A percentile compares a stretch with the other conserved stretches of the same genome.
Evolutionary conservation across 768 basidiomycete species (phyloP).

Genomic region (Leccinum variicolor): DNA sequence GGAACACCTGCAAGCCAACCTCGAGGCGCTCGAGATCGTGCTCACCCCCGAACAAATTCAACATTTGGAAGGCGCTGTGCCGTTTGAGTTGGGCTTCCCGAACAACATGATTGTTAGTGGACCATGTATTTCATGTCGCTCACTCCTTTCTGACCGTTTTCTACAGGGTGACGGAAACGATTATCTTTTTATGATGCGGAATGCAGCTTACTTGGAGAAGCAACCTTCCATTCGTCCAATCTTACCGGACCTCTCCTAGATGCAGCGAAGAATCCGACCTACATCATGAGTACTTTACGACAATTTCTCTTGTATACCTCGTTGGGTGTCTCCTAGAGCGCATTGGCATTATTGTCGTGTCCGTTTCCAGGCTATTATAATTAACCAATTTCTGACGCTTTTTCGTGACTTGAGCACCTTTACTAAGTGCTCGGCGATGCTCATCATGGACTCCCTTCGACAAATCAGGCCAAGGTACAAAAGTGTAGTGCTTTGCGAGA

Average conservation of each 20-base stretch:
- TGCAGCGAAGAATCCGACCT: background rate
- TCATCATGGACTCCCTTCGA: background rate
- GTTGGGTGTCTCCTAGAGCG: background rate
- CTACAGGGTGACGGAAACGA: slow-evolving; percentile 26
- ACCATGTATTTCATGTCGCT: background rate
- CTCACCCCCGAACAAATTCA: slow-evolving; percentile 45
- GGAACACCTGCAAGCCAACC: slow-evolving; percentile 47
- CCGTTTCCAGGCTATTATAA: background rate
- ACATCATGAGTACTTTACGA: background rate
- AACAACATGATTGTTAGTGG: background rate
- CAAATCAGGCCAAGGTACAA: background rate
- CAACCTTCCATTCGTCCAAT: slow-evolving; percentile 10
- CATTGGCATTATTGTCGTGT: background rate
- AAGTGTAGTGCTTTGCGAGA: too few species aligned
- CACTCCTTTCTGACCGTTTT: background rate
- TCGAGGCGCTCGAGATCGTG: slow-evolving; percentile 47
- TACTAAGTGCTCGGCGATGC: background rate
- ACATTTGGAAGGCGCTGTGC: slow-evolving; percentile 39
- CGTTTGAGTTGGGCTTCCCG: slow-evolving; percentile 49
- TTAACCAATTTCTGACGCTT: background rate
- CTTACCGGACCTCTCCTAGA: slow-evolving; percentile 4
- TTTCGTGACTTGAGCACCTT: background rate
- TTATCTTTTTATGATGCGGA: slow-evolving; percentile 3
- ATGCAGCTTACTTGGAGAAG: slow-evolving; percentile 20
- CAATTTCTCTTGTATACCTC: background rate